Base-by-base conservation (phyloP, 2,329 filamentous ascomycete genomes). In the Berkeleyomyces basicola region DNA sequence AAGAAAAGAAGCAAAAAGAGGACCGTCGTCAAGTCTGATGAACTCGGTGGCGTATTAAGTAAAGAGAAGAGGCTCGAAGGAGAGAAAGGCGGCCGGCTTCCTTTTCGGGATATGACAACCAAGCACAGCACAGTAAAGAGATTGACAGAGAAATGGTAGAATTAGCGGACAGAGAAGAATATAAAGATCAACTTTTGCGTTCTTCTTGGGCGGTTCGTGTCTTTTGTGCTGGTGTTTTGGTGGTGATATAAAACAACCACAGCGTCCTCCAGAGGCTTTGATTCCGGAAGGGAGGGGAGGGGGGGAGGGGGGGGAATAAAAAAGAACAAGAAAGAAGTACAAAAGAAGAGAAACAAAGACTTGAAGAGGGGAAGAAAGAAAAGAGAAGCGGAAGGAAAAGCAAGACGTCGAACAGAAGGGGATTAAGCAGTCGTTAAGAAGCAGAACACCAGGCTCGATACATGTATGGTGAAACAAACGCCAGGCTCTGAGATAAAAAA, bases 251-350 rank as follows among this genome's bases (percentile, higher is more conserved):
- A 59, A 49, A 23, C 11, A 40, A 23, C 57, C 31, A 58, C 39
- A 23, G 46, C n/a, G 61, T 43, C 39, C 42, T 46, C 47, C 59
- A 61, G 59, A 57, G 60, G 46, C 39, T 46, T 57, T 44, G 16
- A 23, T 14, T 47, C 23, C 33, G 9, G 23, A 23, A 23, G 23
- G 23, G 23, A 23, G 23, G 23, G 23, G 23, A 23, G 23, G 23
- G 23, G 23, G 33, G 31, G 16, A 63, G 61, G 23, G 16, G 3
- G 3, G 14, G 10, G 23, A 59, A 44, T 47, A 58, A 44, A 55
- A 36, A 57, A 66, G 63, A 53, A 43, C 39, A 44, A 61, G 37
- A 58, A 62, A 58, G 44, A 49, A 55, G 61, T 7, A 49, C 53
- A 63, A 61, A 39, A 55, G 39, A 61, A 53, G 46, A 44, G 3